A percentile compares a stretch with the other conserved stretches of the same genome.
These are phyloP conservation scores for Raddia distichophylla DNA, from an alignment of 176 grass and related monocot genomes.

Conservation along the genomic window DNA sequence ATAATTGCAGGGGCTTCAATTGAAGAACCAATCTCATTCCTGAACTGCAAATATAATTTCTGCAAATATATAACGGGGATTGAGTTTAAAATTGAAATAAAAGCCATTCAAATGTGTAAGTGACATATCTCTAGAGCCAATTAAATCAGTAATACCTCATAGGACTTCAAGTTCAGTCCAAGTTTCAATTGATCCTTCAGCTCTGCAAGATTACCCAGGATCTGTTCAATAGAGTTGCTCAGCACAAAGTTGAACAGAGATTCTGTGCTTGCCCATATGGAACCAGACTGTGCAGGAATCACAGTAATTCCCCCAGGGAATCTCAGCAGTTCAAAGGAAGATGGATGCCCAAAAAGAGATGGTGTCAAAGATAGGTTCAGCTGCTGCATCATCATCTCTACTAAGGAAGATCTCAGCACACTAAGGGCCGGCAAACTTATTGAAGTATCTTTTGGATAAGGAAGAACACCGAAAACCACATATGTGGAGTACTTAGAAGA, in stretches of 20 bases:
- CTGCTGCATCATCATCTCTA: slow-evolving; percentile 67
- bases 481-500: slow-evolving; percentile 59
- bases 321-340: slow-evolving; percentile 60
- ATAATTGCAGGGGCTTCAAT: slow-evolving; percentile 58
- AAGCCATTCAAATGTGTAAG: slow-evolving; percentile 16
- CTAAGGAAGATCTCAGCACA: slow-evolving; percentile 75
- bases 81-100: slow-evolving; percentile 35
- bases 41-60: slow-evolving; percentile 70
- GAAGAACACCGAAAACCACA: slow-evolving; percentile 79
- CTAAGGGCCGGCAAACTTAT: slow-evolving; percentile 72
- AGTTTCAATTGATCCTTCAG: slow-evolving; percentile 69
- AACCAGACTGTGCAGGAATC: slow-evolving; percentile 64
- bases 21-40: slow-evolving; percentile 69
- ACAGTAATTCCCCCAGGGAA: slow-evolving; percentile 83
- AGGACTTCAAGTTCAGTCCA: slow-evolving; percentile 74
- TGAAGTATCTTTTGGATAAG: slow-evolving; percentile 63
- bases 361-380: slow-evolving; percentile 69
- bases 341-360: slow-evolving; percentile 67
- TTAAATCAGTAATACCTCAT: slow-evolving; percentile 56
- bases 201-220: slow-evolving; percentile 68
- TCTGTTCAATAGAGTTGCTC: slow-evolving; percentile 62
- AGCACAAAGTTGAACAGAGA: slow-evolving; percentile 72
- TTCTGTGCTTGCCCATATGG: slow-evolving; percentile 55
- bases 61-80: slow-evolving; percentile 30
- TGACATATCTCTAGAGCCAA: neutral